These are phyloP conservation scores for Wickerhamomyces bisporus DNA, from an alignment of 805 yeast genomes.

Conservation along the genomic window DNA sequence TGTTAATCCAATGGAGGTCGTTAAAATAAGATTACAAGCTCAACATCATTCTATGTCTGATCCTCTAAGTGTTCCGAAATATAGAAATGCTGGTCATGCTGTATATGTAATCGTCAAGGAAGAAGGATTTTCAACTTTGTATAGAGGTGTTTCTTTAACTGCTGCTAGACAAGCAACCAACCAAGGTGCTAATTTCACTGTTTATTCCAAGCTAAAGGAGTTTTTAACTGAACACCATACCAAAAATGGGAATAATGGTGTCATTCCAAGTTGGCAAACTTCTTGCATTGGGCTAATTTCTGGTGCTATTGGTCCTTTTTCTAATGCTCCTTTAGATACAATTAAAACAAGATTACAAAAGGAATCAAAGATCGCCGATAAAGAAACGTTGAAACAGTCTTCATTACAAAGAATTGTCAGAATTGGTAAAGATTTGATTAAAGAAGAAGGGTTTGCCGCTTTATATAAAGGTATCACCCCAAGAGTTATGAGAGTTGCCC, in stretches of 20 bases:
- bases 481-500: constrained; percentile 98
- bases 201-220: constrained; percentile 80
- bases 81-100: constrained; percentile 91
- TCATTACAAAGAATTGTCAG: constrained; percentile 75
- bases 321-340: constrained; percentile 96
- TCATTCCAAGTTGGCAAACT: constrained; percentile 91
- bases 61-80: constrained; percentile 72
- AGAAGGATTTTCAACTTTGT: constrained; percentile 85
- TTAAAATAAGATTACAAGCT: constrained; percentile 92
- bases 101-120: constrained; percentile 77
- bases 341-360: constrained; percentile 96
- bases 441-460: constrained; percentile 85
- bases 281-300: constrained; percentile 85
- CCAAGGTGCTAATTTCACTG: constrained; percentile 98
- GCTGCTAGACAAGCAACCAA: constrained; percentile 98
- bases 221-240: constrained; percentile 58
- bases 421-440: constrained; percentile 74
- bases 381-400: constrained; percentile 36
- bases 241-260: constrained; percentile 30
- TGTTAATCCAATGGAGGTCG: constrained; percentile 97
- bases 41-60: constrained; percentile 88
- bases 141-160: constrained; percentile 92
- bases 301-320: constrained; percentile 97
- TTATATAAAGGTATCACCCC: constrained; percentile 97
- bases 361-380: constrained; percentile 55